phyloP scores from a whole-genome alignment of 2,329 filamentous ascomycete genomes.

The Ophiocordyceps sinensis region DNA sequence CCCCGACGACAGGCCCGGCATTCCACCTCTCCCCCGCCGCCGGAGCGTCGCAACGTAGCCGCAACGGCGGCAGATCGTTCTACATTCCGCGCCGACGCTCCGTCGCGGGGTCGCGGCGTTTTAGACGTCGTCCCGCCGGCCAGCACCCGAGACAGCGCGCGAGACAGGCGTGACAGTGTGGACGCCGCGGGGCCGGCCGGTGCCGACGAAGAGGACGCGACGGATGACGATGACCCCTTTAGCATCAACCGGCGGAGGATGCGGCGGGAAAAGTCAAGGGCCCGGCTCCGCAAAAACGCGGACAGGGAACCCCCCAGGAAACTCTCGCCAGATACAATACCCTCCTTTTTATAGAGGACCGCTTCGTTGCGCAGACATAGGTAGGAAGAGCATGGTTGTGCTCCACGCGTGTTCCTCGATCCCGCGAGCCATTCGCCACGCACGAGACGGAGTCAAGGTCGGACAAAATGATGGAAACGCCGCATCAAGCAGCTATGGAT shows the following conservation, averaged over 20 bases:
- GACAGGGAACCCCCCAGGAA: conserved; percentile 6
- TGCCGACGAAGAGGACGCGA: conserved; percentile 4
- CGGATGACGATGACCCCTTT: conserved; percentile 20
- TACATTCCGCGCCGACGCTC: no score
- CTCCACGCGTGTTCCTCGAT: neutral
- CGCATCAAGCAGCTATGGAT: conserved; percentile 8
- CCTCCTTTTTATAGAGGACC: conserved; percentile 16
- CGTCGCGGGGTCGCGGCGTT: neutral
- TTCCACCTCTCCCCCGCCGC: neutral
- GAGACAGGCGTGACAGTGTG: conserved; percentile 1
- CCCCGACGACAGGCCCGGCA: no score
- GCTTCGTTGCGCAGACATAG: no score
- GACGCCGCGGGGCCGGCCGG: neutral
- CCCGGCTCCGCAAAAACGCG: conserved; percentile 10
- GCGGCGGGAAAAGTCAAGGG: conserved; percentile 12
- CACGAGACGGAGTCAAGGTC: neutral
- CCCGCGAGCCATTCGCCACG: neutral
- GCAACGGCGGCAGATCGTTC: neutral
- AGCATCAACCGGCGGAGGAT: neutral
- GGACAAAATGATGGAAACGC: neutral
- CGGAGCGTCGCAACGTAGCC: neutral
- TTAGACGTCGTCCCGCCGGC: neutral
- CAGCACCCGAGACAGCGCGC: neutral
- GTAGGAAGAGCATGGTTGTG: conserved; percentile 1
- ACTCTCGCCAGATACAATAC: conserved; percentile 17